Percentiles rank a stretch among this genome's conserved stretches.
Conservation (phyloP, 2,329 filamentous ascomycete species). For the Fusarium subglutinans region DNA sequence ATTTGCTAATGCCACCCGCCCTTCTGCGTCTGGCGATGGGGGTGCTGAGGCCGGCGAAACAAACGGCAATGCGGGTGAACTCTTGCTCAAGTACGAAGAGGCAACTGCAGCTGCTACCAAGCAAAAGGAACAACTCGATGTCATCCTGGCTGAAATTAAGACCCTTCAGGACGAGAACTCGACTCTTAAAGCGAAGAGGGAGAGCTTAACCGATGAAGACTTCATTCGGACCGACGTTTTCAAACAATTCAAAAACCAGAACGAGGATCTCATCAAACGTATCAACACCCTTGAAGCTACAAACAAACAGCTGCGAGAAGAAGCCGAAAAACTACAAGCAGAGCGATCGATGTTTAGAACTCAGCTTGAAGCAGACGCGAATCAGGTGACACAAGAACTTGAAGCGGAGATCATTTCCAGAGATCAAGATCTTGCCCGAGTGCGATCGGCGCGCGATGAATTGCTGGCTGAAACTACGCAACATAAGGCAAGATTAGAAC, state of each 20-base stretch:
- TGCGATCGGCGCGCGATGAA: conserved; percentile 86
- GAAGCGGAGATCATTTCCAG: conserved; percentile 83
- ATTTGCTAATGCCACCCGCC: conserved; percentile 72
- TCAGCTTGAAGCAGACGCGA: conserved; percentile 83
- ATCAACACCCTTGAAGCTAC: conserved; percentile 91
- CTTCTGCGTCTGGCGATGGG: conserved; percentile 50
- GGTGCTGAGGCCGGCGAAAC: conserved; percentile 63
- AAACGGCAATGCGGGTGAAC: conserved; percentile 68
- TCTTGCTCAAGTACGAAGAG: conserved; percentile 81
- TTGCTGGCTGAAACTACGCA: conserved; percentile 82
- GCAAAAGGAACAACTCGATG: conserved; percentile 88
- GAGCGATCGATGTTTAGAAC: conserved; percentile 85
- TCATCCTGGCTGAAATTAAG: conserved; percentile 80
- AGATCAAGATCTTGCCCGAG: conserved; percentile 86
- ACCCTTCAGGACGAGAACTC: conserved; percentile 81
- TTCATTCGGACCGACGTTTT: conserved; percentile 93
- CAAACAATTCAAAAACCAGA: conserved; percentile 88
- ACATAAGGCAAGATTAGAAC: conserved; percentile 81
- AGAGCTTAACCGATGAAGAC: conserved; percentile 87
- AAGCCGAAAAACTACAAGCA: conserved; percentile 83
- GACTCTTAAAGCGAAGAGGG: conserved; percentile 71
- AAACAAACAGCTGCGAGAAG: conserved; percentile 84
- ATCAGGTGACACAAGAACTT: conserved; percentile 76
- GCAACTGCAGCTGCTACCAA: conserved; percentile 79
- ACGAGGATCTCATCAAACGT: conserved; percentile 91